phyloP scores from a whole-genome alignment of 75 land plant genomes.

The Sequoia sempervirens region DNA sequence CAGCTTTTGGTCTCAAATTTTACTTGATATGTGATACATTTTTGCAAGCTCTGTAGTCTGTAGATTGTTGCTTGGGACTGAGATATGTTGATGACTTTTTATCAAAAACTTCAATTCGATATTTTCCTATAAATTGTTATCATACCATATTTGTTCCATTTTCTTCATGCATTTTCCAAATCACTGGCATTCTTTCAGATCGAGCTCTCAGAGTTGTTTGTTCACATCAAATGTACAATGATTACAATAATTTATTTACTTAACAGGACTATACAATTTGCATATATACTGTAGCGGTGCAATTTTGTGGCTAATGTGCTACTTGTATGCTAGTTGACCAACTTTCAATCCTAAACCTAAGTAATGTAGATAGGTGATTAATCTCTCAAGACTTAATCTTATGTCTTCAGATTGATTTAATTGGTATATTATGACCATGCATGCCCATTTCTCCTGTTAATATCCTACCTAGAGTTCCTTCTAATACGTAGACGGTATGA shows the following conservation, averaged over 20 bases:
- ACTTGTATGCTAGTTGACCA: background rate
- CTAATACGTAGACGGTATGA: background rate
- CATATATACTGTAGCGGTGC: background rate
- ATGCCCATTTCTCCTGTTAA: background rate
- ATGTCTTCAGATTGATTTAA: background rate
- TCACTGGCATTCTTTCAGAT: background rate
- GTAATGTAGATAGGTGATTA: too few species aligned
- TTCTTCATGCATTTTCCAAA: background rate
- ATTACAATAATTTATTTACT: background rate
- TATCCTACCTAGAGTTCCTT: background rate
- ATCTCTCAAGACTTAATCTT: background rate
- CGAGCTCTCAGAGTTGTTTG: background rate
- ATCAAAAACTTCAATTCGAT: background rate
- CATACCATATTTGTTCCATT: background rate
- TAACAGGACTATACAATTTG: background rate
- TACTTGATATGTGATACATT: background rate
- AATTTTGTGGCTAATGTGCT: background rate
- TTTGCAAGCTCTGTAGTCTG: background rate
- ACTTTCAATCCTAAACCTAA: background rate
- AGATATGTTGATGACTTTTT: background rate
- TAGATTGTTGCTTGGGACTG: background rate
- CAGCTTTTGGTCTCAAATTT: background rate
- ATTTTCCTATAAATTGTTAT: background rate
- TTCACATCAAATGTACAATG: background rate
- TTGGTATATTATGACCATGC: background rate